Conservation (phyloP, 305 asterid genomes). For the Andrographis paniculata region DNA sequence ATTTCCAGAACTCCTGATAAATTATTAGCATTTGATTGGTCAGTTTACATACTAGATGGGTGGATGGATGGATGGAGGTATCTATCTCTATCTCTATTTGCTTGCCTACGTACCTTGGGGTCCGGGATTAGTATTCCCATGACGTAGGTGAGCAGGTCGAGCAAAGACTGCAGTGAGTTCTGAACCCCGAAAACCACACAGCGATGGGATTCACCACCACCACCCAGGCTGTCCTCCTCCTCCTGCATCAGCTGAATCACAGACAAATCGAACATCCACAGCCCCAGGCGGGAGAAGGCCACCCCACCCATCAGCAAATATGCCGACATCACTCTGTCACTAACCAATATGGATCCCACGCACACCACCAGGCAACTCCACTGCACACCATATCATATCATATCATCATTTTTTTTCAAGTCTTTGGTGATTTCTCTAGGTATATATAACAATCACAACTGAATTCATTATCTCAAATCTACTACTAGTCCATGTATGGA, state of each 20-base stretch:
- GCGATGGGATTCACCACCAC: constrained; percentile 57
- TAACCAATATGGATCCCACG: constrained; percentile 54
- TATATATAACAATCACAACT: too few relatives aligned
- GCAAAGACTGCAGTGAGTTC: constrained; percentile 67
- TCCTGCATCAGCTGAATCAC: constrained; percentile 98
- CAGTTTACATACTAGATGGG: too few relatives aligned
- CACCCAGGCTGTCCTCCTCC: constrained; percentile 58
- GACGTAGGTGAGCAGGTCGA: constrained; percentile 74
- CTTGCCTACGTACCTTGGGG: constrained; percentile 51
- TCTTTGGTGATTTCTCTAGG: too few relatives aligned
- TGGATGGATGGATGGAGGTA: background rate
- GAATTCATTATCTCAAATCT: too few relatives aligned
- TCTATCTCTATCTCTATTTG: background rate
- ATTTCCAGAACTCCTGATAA: constrained; percentile 81
- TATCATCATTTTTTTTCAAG: background rate
- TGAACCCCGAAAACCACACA: constrained; percentile 91
- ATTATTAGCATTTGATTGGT: too few relatives aligned
- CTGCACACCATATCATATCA: too few relatives aligned
- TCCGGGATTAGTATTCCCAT: constrained; percentile 71
- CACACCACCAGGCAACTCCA: constrained; percentile 72
- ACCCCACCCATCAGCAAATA: constrained; percentile 80
- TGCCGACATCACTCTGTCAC: constrained; percentile 35
- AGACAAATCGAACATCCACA: constrained; percentile 90
- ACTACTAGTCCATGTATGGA: too few relatives aligned
- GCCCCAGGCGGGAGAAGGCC: constrained; percentile 78